Conservation (phyloP, 2,329 filamentous ascomycete genomes). For the Colletotrichum truncatum region DNA sequence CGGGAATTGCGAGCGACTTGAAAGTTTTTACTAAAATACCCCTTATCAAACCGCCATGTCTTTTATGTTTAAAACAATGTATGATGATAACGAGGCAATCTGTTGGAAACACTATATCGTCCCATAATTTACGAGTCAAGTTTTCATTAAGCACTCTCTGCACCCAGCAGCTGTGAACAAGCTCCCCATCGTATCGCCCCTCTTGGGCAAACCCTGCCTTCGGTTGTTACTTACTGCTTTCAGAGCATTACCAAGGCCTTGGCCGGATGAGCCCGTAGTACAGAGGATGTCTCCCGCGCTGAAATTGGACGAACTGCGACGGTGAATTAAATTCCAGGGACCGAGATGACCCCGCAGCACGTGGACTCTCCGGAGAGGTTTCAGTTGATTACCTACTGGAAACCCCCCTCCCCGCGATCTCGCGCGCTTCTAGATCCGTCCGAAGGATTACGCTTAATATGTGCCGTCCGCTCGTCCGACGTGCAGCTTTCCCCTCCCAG, state of each 20-base stretch:
- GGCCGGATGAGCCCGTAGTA: too few relatives aligned
- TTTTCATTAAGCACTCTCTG: background rate
- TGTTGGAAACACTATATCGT: background rate
- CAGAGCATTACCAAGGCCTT: too few relatives aligned
- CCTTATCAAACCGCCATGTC: background rate
- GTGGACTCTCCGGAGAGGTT: background rate
- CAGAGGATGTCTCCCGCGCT: too few relatives aligned
- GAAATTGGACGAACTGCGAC: slow-evolving; percentile 15
- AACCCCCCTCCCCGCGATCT: slow-evolving; percentile 10
- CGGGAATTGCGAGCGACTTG: background rate
- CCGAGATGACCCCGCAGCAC: background rate
- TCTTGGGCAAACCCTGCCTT: too few relatives aligned
- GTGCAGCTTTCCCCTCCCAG: background rate
- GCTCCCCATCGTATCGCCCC: too few relatives aligned
- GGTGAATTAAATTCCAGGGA: slow-evolving; percentile 10
- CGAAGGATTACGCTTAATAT: background rate
- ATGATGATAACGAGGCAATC: slow-evolving; percentile 12
- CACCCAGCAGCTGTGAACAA: too few relatives aligned
- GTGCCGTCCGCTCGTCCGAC: slow-evolving; percentile 22
- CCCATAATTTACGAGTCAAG: slow-evolving; percentile 9
- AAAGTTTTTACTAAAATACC: slow-evolving; percentile 15
- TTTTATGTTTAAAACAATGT: background rate
- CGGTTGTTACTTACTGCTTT: too few relatives aligned
- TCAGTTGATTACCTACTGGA: too few relatives aligned
- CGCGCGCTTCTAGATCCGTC: background rate